Percentiles rank a stretch among this genome's conserved stretches.
These are phyloP conservation scores for Tulasnella sp. DNA, from an alignment of 768 basidiomycete genomes.

Conservation along the genomic window DNA sequence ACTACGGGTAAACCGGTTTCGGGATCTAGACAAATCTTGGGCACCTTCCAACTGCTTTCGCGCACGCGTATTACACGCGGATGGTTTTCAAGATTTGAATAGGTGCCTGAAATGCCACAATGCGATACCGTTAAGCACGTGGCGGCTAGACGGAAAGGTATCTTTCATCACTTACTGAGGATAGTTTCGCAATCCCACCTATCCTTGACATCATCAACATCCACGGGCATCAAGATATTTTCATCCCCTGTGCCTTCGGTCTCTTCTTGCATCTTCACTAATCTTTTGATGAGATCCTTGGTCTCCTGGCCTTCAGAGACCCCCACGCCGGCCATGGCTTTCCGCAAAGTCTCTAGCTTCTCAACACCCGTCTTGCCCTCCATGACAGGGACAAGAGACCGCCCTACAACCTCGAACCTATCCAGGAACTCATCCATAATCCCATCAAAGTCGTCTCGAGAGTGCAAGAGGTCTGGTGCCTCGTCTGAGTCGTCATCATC, in stretches of 20 bases:
- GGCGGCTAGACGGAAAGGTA: background rate
- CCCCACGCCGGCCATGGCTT: constrained; percentile 58
- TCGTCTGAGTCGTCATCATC: constrained; percentile 40
- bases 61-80: constrained; percentile 73
- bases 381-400: constrained; percentile 64
- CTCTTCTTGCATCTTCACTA: constrained; percentile 36
- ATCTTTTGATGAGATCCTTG: constrained; percentile 27
- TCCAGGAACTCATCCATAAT: constrained; percentile 92
- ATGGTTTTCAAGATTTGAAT: constrained; percentile 96
- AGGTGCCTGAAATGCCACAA: constrained; percentile 51
- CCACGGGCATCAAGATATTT: constrained; percentile 36
- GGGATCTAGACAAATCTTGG: constrained; percentile 61
- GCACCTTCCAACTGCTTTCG: constrained; percentile 35
- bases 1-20: constrained; percentile 67
- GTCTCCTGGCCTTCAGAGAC: constrained; percentile 29
- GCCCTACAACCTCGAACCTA: constrained; percentile 79
- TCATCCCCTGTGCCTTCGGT: constrained; percentile 35
- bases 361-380: constrained; percentile 60
- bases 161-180: constrained; percentile 76
- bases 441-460: constrained; percentile 76
- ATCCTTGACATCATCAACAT: constrained; percentile 47
- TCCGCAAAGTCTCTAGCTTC: constrained; percentile 70
- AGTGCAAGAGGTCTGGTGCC: constrained; percentile 63
- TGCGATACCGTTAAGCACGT: background rate
- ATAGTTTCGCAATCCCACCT: constrained; percentile 97